Evolutionary conservation across 768 basidiomycete genomes (phyloP), one percentile per base, ranked within the genome.

Genomic region (Lactarius sanguifluus): DNA sequence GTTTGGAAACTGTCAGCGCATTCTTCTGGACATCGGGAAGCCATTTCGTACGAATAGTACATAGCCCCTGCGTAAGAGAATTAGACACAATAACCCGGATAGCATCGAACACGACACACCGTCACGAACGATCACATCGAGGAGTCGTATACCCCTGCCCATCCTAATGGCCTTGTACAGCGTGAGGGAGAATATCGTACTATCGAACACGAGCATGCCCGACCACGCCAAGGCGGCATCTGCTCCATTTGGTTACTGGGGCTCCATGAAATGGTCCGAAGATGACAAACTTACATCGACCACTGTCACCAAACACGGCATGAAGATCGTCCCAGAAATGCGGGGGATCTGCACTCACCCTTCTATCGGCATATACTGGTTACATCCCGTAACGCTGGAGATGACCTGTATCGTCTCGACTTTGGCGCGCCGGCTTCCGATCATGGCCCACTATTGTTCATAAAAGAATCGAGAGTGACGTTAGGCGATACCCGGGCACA

Each of bases 81-180:
- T 67, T 2, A 60, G 25, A 4, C n/a, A 38, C 12, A 18, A n/a
- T 47, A 52, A 15, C 15, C 13, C 25, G 16, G 5, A 9, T 23
- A 23, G 32, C 1, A 8, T 20, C 28, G 2, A 32, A 20, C 40
- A 43, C 5, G 34, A 59, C 66, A 7, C 10, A 67, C 66, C 62
- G 28, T 67, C 66, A 40, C 66, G 62, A 23, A 67, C 62, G 2
- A 67, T 64, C 52, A 67, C 66, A 55, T 64, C 30, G 1, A 67
- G 28, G 3, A 67, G 50, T n/a, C 41, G 52, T 40, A 60, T 25
- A 8, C 62, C 66, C 10, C 28, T 64, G 28, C 66, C 62, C 9
- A 67, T 64, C 43, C 25, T 32, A 38, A 63, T 38, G 2, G 66
- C 66, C 34, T 60, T 67, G 57, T 59, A 57, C 25, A 67, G 25